Percentiles rank a stretch among this genome's conserved stretches.
Evolutionary conservation across 140 eudicot species (phyloP).

Genomic region (Stevia rebaudiana): DNA sequence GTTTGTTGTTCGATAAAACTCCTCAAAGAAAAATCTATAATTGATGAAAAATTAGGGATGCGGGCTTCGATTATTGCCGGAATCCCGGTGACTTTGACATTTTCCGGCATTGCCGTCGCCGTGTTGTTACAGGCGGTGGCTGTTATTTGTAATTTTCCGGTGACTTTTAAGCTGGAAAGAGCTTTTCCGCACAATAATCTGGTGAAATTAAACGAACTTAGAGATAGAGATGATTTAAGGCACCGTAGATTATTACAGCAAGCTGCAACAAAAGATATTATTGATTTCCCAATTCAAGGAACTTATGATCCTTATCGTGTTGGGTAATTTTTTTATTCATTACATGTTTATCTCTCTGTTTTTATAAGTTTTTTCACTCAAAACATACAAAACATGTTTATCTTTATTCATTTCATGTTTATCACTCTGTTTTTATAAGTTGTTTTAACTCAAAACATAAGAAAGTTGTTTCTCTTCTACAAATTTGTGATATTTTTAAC

Average conservation of each 20-base stretch:
- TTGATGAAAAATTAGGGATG: slow-evolving; percentile 9
- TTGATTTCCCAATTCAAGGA: slow-evolving; percentile 60
- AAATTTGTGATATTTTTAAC: not conserved
- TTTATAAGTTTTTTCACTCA: not conserved
- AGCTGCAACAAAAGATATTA: slow-evolving; percentile 27
- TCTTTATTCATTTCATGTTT: slow-evolving; percentile 9
- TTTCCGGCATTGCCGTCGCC: slow-evolving; percentile 16
- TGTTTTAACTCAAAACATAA: too few species aligned
- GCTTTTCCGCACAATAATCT: slow-evolving; percentile 47
- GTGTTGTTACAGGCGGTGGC: slow-evolving; percentile 31
- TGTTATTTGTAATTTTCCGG: slow-evolving; percentile 32
- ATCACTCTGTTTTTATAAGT: not conserved
- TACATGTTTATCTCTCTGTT: slow-evolving; percentile 1
- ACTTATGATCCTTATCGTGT: slow-evolving; percentile 71
- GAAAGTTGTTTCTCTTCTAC: not conserved
- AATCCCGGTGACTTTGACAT: slow-evolving; percentile 19
- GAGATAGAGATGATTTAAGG: slow-evolving; percentile 47
- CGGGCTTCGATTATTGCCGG: slow-evolving; percentile 12
- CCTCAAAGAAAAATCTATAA: slow-evolving; percentile 5
- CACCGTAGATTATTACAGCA: slow-evolving; percentile 63
- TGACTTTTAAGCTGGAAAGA: slow-evolving; percentile 44
- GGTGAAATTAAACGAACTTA: slow-evolving; percentile 55
- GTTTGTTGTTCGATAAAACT: slow-evolving; percentile 16
- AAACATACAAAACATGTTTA: too few species aligned
- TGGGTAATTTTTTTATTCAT: slow-evolving; percentile 46